A percentile compares a stretch with the other conserved stretches of the same genome.
Evolutionary conservation across 768 basidiomycete species (phyloP).

Genomic region (Saitozyma sp.): DNA sequence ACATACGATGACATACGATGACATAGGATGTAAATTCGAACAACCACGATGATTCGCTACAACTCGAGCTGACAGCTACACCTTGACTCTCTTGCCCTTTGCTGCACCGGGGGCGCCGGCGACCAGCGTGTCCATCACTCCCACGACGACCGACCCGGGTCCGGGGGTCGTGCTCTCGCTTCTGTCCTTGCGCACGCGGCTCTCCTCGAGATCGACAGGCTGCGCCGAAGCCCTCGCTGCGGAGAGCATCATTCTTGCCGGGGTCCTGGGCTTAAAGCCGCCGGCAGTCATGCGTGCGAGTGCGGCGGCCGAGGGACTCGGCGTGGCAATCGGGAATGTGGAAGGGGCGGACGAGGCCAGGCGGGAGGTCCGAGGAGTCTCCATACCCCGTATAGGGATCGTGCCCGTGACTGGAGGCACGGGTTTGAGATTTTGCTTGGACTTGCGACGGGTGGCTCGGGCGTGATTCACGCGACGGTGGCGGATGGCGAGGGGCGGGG

Average conservation of each 20-base stretch:
- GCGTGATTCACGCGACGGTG: conserved; percentile 3
- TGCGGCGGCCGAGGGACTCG: conserved; percentile 22
- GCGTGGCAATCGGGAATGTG: conserved; percentile 7
- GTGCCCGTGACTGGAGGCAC: conserved; percentile 15
- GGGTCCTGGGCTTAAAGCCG: conserved; percentile 32
- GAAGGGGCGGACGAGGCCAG: conserved; percentile 31
- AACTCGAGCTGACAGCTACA: background rate
- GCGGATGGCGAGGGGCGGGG: conserved; percentile 19
- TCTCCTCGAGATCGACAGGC: background rate
- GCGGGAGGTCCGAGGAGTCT: conserved; percentile 21
- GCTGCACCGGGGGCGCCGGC: conserved; percentile 3
- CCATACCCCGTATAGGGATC: conserved; percentile 45
- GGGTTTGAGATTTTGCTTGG: conserved; percentile 18
- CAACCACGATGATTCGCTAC: too few relatives aligned
- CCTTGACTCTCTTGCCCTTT: conserved; percentile 20
- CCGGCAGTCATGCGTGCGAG: conserved; percentile 35
- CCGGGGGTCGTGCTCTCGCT: conserved; percentile 29
- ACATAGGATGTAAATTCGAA: too few relatives aligned
- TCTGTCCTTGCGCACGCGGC: conserved; percentile 22
- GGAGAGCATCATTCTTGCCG: conserved; percentile 22
- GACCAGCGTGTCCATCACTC: conserved; percentile 2
- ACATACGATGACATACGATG: too few relatives aligned
- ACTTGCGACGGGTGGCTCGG: conserved; percentile 11
- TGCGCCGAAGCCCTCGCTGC: conserved; percentile 16
- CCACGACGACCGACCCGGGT: conserved; percentile 4